Evolutionary conservation across 768 basidiomycete genomes (phyloP).

Genomic region (Mycena haematopus): DNA sequence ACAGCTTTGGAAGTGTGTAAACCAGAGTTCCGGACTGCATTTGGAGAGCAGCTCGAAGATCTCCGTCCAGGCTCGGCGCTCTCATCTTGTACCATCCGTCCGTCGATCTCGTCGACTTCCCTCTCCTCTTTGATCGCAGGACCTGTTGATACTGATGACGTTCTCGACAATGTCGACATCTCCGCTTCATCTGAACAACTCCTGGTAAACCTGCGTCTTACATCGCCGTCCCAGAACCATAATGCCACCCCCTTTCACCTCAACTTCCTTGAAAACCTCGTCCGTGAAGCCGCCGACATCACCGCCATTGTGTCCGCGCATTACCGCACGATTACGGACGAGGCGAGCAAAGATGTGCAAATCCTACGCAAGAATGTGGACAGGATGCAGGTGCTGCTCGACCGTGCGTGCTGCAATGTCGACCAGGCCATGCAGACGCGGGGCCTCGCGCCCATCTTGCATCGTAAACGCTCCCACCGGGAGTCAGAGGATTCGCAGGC

Average conservation of each 20-base stretch:
- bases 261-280: constrained; percentile 49
- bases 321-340: constrained; percentile 60
- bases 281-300: constrained; percentile 56
- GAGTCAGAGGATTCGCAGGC: constrained; percentile 73
- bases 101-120: constrained; percentile 55
- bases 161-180: constrained; percentile 52
- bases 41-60: constrained; percentile 56
- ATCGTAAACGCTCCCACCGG: constrained; percentile 47
- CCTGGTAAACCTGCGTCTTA: constrained; percentile 59
- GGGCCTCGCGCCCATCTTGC: constrained; percentile 39
- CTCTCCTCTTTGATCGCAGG: constrained; percentile 47
- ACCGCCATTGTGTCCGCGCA: constrained; percentile 53
- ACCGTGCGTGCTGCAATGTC: constrained; percentile 50
- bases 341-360: constrained; percentile 55
- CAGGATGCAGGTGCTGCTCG: constrained; percentile 51
- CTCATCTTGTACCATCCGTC: constrained; percentile 62
- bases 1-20: constrained; percentile 73
- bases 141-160: constrained; percentile 31
- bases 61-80: constrained; percentile 59
- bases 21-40: constrained; percentile 68
- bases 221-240: constrained; percentile 51
- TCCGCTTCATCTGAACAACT: constrained; percentile 52
- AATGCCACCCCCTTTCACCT: constrained; percentile 45
- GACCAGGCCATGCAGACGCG: constrained; percentile 48
- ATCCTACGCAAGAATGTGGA: constrained; percentile 52